Evolutionary conservation across 257 asterid species (phyloP).

Genomic region (Henckelia pumila): DNA sequence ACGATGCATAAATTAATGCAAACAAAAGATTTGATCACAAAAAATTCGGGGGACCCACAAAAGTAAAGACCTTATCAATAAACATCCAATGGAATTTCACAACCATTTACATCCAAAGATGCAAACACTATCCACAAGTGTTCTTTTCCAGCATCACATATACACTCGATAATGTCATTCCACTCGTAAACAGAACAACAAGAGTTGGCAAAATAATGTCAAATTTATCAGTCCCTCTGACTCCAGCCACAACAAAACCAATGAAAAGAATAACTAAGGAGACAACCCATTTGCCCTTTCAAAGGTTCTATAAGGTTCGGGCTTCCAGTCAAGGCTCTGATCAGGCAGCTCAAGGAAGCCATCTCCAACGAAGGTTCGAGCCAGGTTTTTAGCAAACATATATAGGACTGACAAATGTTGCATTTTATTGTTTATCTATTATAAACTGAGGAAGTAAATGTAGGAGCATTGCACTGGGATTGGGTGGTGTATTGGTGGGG

Average conservation of each 20-base stretch:
- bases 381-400: neutral
- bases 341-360: constrained; percentile 23
- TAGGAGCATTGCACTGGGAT: constrained; percentile 53
- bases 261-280: constrained; percentile 37
- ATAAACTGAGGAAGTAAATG: neutral
- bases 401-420: neutral
- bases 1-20: neutral
- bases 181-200: constrained; percentile 25
- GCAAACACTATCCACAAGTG: constrained; percentile 36
- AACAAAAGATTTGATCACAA: neutral
- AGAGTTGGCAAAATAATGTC: constrained; percentile 37
- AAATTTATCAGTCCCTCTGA: constrained; percentile 37
- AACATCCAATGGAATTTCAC: constrained; percentile 50
- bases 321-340: constrained; percentile 25
- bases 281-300: constrained; percentile 21
- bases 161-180: constrained; percentile 34
- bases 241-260: constrained; percentile 35
- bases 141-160: constrained; percentile 1
- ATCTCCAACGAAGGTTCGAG: constrained; percentile 50
- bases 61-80: constrained; percentile 52
- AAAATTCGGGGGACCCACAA: constrained; percentile 34
- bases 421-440: neutral
- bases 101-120: constrained; percentile 10
- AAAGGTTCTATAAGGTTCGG: constrained; percentile 20
- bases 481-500: constrained; percentile 45